phyloP scores from a whole-genome alignment of 1,139 yeast species.

The Meyerozyma guilliermondii region DNA sequence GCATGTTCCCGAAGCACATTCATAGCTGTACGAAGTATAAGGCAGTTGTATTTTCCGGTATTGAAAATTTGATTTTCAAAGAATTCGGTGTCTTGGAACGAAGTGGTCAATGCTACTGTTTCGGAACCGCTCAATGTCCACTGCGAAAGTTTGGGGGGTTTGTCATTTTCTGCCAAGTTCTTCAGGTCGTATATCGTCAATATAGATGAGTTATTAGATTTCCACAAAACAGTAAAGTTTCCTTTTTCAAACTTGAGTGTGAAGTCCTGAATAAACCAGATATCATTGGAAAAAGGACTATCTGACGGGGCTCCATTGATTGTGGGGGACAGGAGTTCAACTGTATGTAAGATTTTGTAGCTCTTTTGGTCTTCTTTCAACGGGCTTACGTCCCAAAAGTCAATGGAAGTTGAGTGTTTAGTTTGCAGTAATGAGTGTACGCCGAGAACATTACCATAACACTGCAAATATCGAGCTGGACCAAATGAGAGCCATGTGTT shows the following conservation, averaged over 20 bases:
- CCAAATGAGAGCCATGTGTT: conserved; percentile 27
- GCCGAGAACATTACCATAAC: conserved; percentile 5
- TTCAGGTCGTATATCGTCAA: conserved; percentile 1
- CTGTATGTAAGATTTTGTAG: not conserved
- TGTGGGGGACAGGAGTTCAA: not conserved
- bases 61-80: conserved; percentile 43
- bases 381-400: not conserved
- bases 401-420: not conserved
- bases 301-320: not conserved
- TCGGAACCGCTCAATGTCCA: not conserved
- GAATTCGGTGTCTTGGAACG: conserved; percentile 18
- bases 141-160: not conserved
- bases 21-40: conserved; percentile 39
- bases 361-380: not conserved
- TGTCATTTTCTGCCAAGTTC: not conserved
- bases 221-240: conserved; percentile 46
- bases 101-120: not conserved
- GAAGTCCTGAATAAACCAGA: conserved; percentile 49
- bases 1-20: conserved; percentile 18
- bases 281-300: conserved; percentile 5
- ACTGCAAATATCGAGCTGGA: conserved; percentile 28
- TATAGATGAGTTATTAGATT: conserved; percentile 54
- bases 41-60: conserved; percentile 40
- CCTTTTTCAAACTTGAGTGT: conserved; percentile 22
- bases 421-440: not conserved